Conservation (phyloP, 331 rosid species). For the Malus hybrid region DNA sequence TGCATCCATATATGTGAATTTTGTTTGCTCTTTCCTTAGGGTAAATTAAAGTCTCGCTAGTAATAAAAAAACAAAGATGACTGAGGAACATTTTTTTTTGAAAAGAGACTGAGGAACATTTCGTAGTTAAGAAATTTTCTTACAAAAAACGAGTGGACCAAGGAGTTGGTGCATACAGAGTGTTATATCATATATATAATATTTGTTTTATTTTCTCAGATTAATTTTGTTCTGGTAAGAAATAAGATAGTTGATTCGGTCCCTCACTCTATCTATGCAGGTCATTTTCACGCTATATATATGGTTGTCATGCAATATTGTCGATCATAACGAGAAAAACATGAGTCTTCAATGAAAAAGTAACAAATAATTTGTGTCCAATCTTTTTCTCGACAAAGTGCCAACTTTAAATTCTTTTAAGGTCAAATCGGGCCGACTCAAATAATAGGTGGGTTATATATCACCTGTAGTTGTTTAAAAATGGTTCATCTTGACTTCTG, state of each 20-base stretch:
- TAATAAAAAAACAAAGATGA: no score
- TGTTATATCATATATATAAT: no score
- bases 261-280: background rate
- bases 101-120: no score
- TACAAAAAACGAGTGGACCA: no score
- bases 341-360: background rate
- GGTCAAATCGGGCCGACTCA: slow-evolving; percentile 23
- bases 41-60: no score
- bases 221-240: background rate
- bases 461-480: slow-evolving; percentile 7
- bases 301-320: background rate
- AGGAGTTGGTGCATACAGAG: no score
- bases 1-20: no score
- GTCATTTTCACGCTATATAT: background rate
- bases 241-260: background rate
- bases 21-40: no score
- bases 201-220: background rate
- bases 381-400: slow-evolving; percentile 9
- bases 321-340: background rate
- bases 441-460: slow-evolving; percentile 5
- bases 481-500: slow-evolving; percentile 44
- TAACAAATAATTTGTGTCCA: background rate
- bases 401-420: background rate
- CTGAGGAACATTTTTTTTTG: no score
- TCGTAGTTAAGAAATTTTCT: no score